Base-by-base conservation (phyloP, 2,329 filamentous ascomycete genomes). In the Cladosporium sp. region DNA sequence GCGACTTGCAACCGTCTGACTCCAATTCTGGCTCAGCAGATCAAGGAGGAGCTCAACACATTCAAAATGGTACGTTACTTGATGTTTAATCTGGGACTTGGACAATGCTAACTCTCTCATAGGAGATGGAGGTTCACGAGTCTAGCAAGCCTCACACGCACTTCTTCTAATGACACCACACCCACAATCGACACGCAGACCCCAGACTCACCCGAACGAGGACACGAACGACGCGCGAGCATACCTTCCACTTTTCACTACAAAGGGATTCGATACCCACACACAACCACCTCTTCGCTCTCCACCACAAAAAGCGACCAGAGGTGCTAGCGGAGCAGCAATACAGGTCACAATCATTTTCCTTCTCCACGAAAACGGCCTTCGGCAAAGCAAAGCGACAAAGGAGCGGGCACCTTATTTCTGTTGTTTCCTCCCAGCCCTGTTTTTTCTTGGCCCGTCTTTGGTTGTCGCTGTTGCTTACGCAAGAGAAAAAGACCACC, bases 61-160 rank as follows among this genome's bases (percentile, higher is more conserved):
- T 98, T 98, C 79, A 98, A 98, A 72, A 98, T 98, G 93, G 89
- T 93, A 76, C 57, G 84, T 73, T 16, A 3, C 43, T 11, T n/a
- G 13, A 37, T 14, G n/a, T 4, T 2, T 10, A 6, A 7, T 14
- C 11, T 9, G 16, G 46, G 3, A 13, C n/a, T n/a, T 18, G 9
- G 19, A 18, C 32, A 43, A 45, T 57, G 60, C 76, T 81, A 70
- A 81, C 62, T 37, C 42, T 14, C n/a, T 9, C 9, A 13, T 11
- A 97, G 93, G 93, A 98, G 77, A 98, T 98, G 93, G 93, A 97
- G 77, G 93, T 98, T 65, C 93, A 98, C 71, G 93, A 97, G 74
- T 89, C 86, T 70, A 97, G 93, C 61, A 98, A 97, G 77, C 91
- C 96, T 67, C 96, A 98, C 78, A 98, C 93, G 64, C 93, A 98